Percentiles rank a stretch among this genome's conserved stretches.
phyloP scores from a whole-genome alignment of 306 rosid species.

The Vigna hirtella region DNA sequence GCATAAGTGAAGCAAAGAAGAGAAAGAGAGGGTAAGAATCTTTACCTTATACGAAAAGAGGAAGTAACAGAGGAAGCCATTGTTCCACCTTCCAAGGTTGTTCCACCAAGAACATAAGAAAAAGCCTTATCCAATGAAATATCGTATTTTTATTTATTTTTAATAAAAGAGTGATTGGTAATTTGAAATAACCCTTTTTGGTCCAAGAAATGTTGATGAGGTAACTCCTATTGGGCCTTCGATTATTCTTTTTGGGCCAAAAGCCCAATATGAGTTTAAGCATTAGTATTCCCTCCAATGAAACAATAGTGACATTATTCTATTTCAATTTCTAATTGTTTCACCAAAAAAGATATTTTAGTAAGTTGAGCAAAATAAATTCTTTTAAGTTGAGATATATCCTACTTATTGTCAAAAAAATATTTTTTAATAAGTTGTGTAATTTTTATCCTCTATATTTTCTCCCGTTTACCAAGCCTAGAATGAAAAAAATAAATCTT shows the following conservation, averaged over 20 bases:
- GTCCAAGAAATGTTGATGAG: neutral
- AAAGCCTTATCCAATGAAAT: slow-evolving; percentile 44
- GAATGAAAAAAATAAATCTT: no score
- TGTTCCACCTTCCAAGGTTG: neutral
- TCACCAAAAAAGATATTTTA: neutral
- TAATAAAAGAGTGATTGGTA: neutral
- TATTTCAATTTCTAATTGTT: neutral
- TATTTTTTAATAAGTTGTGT: no score
- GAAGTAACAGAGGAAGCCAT: slow-evolving; percentile 52
- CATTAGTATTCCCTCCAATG: neutral
- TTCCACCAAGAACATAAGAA: slow-evolving; percentile 3
- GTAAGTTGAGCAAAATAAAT: no score
- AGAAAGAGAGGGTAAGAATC: neutral
- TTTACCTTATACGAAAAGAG: slow-evolving; percentile 47
- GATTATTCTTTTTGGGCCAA: neutral
- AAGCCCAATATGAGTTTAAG: slow-evolving; percentile 17
- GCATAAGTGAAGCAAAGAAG: neutral
- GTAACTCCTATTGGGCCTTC: neutral
- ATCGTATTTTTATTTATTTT: neutral
- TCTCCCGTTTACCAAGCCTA: no score
- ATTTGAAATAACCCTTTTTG: neutral
- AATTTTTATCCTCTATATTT: no score
- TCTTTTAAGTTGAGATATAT: no score
- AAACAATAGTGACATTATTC: neutral
- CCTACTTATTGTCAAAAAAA: no score